These are phyloP conservation scores for Fusarium sp. DNA, from an alignment of 2,329 filamentous ascomycete genomes.

Conservation along the genomic window DNA sequence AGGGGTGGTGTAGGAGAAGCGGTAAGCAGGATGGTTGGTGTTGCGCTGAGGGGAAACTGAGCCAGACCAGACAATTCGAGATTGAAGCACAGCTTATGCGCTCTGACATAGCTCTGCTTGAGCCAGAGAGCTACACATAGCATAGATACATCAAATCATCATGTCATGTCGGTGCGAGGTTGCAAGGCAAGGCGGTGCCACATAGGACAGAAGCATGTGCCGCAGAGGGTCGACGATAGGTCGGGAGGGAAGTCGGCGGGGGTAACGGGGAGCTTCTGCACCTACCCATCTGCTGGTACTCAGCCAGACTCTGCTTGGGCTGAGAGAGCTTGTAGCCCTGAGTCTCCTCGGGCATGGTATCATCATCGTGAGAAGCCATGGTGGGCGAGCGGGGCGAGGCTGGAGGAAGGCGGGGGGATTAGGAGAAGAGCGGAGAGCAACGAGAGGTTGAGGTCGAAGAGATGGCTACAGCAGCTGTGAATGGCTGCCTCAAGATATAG, in stretches of 20 bases:
- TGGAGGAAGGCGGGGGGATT: conserved; percentile 27
- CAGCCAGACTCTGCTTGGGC: conserved; percentile 93
- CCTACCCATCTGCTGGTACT: conserved; percentile 93
- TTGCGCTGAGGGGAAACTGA: background rate
- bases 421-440: conserved; percentile 18
- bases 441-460: conserved; percentile 7
- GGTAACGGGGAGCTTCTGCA: conserved; percentile 14
- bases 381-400: conserved; percentile 44
- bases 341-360: conserved; percentile 85
- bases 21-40: background rate
- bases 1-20: background rate
- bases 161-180: conserved; percentile 23
- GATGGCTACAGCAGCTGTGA: conserved; percentile 13
- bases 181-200: conserved; percentile 15
- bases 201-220: conserved; percentile 17
- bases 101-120: background rate
- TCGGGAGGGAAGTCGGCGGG: background rate
- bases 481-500: conserved; percentile 21
- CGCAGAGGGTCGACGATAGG: conserved; percentile 21
- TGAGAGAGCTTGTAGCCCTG: conserved; percentile 98
- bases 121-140: background rate
- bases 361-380: conserved; percentile 77
- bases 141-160: conserved; percentile 9
- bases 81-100: background rate
- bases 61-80: background rate